Base-by-base conservation (phyloP, 306 rosid species). In the Acmispon strigosus region DNA sequence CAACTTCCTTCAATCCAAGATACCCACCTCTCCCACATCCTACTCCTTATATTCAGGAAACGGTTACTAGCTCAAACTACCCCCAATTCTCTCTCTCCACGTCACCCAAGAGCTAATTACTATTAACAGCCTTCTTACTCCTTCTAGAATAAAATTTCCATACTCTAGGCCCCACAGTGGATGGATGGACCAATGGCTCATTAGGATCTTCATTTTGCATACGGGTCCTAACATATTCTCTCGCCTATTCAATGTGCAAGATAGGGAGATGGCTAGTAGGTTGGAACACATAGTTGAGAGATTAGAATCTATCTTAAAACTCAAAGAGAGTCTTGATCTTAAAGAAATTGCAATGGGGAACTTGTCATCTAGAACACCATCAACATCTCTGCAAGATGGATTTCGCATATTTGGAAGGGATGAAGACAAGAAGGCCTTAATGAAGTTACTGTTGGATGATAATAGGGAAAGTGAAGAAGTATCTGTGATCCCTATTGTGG, bases 401-500 rank as follows among this genome's bases (percentile, higher is more conserved):
- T 16, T 18, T 45, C 16, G 8, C 50, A 22, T 72, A 0, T 72
- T 11, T 72, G 77, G 77, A 0, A 72, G 77, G 32, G 77, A 60
- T 5, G 9, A 12, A 8, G 77, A 72, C 4, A 60, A 48, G 37
- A 27, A 72, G 12, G 15, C 59, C 15, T n/a, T 72, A 6, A 14
- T 36, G 8, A 24, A 48, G 34, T 18, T 52, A 1, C 39, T 27
- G 1, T 47, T 42, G 27, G 41, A 20, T 24, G 48, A 47, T 7
- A 14, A 11, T 2, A 10, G 37, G 12, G 45, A 34, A 2, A 10
- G 12, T 5, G 52, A 14, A 5, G 27, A 66, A 3, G 3, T 49
- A 9, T 48, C 72, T 2, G 60, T 72, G 18, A 18, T 72, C 10
- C 57, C 76, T 15, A 59, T 72, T 12, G 76, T 72, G 19, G 76